These are phyloP conservation scores for Pholiota microspora DNA, from an alignment of 768 basidiomycete genomes.

Conservation along the genomic window DNA sequence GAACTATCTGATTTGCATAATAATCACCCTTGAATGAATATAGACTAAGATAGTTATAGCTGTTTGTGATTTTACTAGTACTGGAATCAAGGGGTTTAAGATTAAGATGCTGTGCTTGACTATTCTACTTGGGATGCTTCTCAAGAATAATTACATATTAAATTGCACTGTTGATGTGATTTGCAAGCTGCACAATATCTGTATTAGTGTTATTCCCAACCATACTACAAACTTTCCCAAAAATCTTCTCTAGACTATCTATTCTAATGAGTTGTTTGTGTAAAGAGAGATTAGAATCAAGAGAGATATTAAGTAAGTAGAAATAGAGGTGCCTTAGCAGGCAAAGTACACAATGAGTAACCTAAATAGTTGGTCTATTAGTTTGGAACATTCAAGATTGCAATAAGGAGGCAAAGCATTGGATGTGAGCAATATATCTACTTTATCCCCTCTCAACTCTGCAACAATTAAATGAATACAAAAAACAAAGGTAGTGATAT, in stretches of 20 bases:
- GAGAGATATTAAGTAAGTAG: no score
- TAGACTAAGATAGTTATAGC: conserved; percentile 18
- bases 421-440: no score
- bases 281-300: no score
- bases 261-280: conserved; percentile 29
- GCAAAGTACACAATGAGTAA: no score
- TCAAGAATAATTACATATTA: conserved; percentile 11
- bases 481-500: no score
- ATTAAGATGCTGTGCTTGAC: conserved; percentile 6
- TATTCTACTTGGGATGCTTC: conserved; percentile 11
- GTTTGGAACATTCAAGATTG: no score
- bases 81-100: conserved; percentile 10
- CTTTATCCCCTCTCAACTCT: no score
- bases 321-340: no score
- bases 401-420: no score
- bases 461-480: no score
- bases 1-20: conserved; percentile 6
- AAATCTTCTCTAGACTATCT: conserved; percentile 25
- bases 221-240: conserved; percentile 17
- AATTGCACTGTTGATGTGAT: conserved; percentile 4
- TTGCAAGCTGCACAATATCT: conserved; percentile 2
- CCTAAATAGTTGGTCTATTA: no score
- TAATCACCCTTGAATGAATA: conserved; percentile 15
- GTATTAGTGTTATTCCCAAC: conserved; percentile 7
- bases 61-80: conserved; percentile 4